Evolutionary conservation across 306 rosid genomes (phyloP).

Genomic region (Acacia crassicarpa): DNA sequence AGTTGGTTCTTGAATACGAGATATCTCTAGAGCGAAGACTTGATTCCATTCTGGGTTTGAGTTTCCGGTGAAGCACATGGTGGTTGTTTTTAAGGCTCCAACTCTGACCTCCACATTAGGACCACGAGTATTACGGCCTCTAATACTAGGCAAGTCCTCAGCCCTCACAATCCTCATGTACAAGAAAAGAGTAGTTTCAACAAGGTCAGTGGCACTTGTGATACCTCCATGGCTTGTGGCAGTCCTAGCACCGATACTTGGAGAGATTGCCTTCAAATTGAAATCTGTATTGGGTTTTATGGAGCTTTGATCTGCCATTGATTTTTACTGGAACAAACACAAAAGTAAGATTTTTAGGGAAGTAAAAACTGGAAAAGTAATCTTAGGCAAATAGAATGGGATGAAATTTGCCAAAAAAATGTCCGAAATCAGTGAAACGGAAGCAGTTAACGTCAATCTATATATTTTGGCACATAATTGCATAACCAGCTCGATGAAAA

Average conservation of each 20-base stretch:
- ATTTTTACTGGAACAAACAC: not conserved
- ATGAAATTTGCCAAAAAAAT: not conserved
- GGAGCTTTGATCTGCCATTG: not conserved
- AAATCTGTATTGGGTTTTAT: constrained; percentile 15
- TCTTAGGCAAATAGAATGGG: not conserved
- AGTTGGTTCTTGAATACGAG: constrained; percentile 16
- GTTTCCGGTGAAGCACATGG: not conserved
- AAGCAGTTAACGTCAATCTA: not conserved
- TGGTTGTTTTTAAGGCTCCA: constrained; percentile 25
- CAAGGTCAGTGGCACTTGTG: constrained; percentile 29
- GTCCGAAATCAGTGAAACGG: not conserved
- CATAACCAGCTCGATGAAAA: not conserved
- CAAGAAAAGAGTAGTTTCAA: constrained; percentile 34
- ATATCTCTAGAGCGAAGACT: constrained; percentile 39
- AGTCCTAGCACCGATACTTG: constrained; percentile 23
- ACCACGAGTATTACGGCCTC: too few relatives aligned
- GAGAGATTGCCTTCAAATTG: constrained; percentile 34
- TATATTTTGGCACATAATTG: not conserved
- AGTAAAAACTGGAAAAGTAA: not conserved
- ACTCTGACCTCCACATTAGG: constrained; percentile 38
- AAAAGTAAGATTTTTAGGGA: not conserved
- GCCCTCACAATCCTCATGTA: constrained; percentile 41
- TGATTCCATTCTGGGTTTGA: constrained; percentile 40
- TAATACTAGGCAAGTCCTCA: not conserved
- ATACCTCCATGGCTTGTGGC: constrained; percentile 19